Evolutionary conservation across 208 protist species (phyloP), one percentile per base, ranked within the genome.

Genomic region (Porcisia hertigi): DNA sequence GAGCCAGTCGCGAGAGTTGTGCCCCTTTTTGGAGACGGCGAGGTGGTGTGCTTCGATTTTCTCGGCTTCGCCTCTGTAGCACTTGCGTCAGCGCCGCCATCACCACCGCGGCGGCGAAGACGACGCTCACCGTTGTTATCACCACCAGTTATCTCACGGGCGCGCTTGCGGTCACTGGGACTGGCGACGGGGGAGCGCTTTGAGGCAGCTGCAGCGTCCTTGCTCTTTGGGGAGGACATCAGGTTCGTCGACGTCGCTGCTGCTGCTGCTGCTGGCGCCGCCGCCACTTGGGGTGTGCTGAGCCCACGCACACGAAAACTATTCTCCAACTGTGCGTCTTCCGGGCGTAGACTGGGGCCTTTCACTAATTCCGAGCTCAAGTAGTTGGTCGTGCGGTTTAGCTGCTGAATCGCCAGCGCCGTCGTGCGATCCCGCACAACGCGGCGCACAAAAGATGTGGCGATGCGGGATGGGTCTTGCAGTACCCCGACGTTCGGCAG

Each of bases 311-410:
- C 9, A n/a, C 72, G 64, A 16, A 82, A 58, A 34, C 72, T 52
- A 6, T 54, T 55, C 30, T 39, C 77, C 3, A 45, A 8, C 25
- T 63, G 47, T 11, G 71, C 71, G 55, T 82, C 72, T 49, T 75
- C 77, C 1, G 71, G 72, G 41, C 39, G 39, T 34, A 82, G 54
- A 63, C 71, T 80, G 4, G 80, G 74, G 0, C 75, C 80, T 12
- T 87, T 85, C 60, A 97, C 81, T 2, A 97, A 73, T 14, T 58
- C 75, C 34, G 75, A 80, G 66, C 89, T 95, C 16, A 97, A 77
- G 67, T 87, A 97, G 18, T 75, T 89, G 2, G 93, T 97, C 34
- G 85, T 88, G 54, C 94, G 79, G 66, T 97, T 97, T 9, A 91
- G 77, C 57, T 88, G 88, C 79, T 92, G 81, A 43, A 97, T 89